Conservation (phyloP, 2,329 filamentous ascomycete genomes). For the Monosporascus cannonballus region DNA sequence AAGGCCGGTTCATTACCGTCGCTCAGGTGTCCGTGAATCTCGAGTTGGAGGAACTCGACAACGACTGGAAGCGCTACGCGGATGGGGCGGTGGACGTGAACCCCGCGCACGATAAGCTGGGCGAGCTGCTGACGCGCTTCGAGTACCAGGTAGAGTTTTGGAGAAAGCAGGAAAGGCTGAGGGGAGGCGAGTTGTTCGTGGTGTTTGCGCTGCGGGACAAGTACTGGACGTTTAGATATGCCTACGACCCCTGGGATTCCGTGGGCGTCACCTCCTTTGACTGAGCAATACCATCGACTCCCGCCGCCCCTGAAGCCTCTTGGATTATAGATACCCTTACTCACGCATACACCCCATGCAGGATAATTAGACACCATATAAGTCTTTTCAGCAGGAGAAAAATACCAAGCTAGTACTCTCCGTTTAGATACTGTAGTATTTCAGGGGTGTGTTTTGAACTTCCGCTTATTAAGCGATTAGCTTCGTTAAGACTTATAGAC, state of each 20-base stretch:
- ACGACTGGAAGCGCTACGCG: background rate
- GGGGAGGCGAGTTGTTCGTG: background rate
- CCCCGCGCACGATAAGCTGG: constrained; percentile 3
- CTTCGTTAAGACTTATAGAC: too few species aligned
- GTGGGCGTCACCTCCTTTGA: background rate
- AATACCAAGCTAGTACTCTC: too few species aligned
- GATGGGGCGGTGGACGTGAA: constrained; percentile 1
- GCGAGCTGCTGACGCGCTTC: constrained; percentile 7
- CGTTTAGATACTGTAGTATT: too few species aligned
- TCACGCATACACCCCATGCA: background rate
- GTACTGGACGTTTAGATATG: background rate
- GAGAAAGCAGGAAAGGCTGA: constrained; percentile 1
- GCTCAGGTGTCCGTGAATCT: constrained; percentile 8
- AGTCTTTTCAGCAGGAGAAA: too few species aligned
- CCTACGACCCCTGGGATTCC: background rate
- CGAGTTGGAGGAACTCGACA: constrained; percentile 3
- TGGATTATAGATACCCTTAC: background rate
- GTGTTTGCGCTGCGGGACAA: constrained; percentile 4
- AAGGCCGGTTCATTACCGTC: background rate
- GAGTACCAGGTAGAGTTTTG: constrained; percentile 3
- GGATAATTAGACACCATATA: too few species aligned
- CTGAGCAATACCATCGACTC: background rate
- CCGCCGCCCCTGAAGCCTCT: background rate
- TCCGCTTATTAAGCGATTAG: too few species aligned
- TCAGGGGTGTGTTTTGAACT: too few species aligned